Evolutionary conservation across 306 rosid species (phyloP), one percentile per base, ranked within the genome.

Genomic region (Neltuma alba): DNA sequence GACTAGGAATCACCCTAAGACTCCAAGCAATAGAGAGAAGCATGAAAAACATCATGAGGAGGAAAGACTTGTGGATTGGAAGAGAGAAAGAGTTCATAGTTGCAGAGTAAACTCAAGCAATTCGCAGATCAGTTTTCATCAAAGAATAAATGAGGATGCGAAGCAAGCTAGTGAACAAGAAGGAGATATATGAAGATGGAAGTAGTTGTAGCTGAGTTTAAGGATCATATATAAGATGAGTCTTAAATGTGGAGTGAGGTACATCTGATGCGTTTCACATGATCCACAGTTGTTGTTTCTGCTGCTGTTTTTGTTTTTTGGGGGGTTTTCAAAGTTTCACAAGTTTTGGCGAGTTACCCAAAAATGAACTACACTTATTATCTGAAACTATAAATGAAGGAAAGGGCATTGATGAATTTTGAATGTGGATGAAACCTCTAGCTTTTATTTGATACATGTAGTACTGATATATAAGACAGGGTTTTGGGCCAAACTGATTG

Each of bases 241-340:
- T 20, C 82, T 80, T 91, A 89, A 94, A 92, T 92, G 95, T 82
- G 27, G 80, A 81, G 75, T 69, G 55, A 74, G 83, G 89, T 81
- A 83, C 85, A 57, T 57, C 86, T 85, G 89, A 76, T 66, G 81
- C 81, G 75, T 80, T 76, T 95, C 99, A 95, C 99, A 90, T 91
- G 99, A 95, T 90, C 85, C 98, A 81, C 85, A 92, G 83, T 88
- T 67, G 55, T 37, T 48, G 63, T 25, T 57, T 25, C 33, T 57
- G 16, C 16, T 57, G 16, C 58, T 7, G 12, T 52, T 52, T 20
- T 15, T 45, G 3, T 12, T 4, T 13, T 41, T n/a, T n/a, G n/a
- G n/a, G n/a, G 42, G 8, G 6, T 62, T 85, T 89, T 89, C 76
- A 86, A 84, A 79, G 78, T 57, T 82, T 92, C 95, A 89, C 87